Conservation (phyloP, 129 eudicot species). For the Sambucus nigra region DNA sequence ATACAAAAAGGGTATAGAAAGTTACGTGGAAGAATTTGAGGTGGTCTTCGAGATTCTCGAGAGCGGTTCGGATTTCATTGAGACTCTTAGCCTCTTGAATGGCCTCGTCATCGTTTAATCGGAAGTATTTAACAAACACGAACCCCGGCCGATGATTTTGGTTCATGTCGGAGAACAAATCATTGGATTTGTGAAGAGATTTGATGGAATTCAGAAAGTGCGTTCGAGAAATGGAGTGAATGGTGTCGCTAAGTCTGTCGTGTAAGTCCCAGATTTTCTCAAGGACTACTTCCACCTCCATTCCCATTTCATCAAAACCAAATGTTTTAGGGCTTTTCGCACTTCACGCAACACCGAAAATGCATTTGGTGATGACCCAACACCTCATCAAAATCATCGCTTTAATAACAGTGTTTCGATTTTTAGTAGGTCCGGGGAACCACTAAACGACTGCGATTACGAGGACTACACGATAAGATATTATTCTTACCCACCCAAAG, state of each 20-base stretch:
- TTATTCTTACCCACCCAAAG: too few species aligned
- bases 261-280: constrained; percentile 94
- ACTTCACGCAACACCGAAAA: too few species aligned
- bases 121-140: constrained; percentile 60
- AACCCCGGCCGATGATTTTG: constrained; percentile 34
- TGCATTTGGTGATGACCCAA: too few species aligned
- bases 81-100: constrained; percentile 81
- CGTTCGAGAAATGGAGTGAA: constrained; percentile 72
- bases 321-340: too few species aligned
- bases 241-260: constrained; percentile 94
- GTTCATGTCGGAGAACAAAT: constrained; percentile 7
- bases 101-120: constrained; percentile 41
- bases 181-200: constrained; percentile 22
- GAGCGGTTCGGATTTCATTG: constrained; percentile 80
- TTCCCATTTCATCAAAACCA: constrained; percentile 76
- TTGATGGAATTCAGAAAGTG: constrained; percentile 67
- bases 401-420: too few species aligned
- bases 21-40: constrained; percentile 81
- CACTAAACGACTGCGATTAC: too few species aligned
- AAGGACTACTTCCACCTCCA: constrained; percentile 68
- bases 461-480: too few species aligned
- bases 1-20: too few species aligned
- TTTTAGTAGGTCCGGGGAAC: too few species aligned
- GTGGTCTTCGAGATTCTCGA: constrained; percentile 88
- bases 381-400: too few species aligned